phyloP scores from a whole-genome alignment of 148 eudicot species.

The Heliosperma pusillum region DNA sequence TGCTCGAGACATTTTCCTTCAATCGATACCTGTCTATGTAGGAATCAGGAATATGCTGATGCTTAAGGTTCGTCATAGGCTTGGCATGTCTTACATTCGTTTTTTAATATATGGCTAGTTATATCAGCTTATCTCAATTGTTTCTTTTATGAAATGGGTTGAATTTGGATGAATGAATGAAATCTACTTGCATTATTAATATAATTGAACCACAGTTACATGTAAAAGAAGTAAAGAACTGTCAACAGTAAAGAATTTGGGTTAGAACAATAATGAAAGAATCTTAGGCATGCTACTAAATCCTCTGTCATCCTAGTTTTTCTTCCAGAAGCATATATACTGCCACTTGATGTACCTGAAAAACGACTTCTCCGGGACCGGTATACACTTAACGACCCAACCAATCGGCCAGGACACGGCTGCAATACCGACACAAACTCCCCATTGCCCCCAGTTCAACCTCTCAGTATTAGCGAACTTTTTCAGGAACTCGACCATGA shows the following conservation, averaged over 20 bases:
- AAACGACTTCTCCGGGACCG: slow-evolving; percentile 28
- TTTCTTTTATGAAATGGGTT: too few species aligned
- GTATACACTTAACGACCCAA: slow-evolving; percentile 32
- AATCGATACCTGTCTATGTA: too few species aligned
- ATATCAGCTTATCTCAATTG: too few species aligned
- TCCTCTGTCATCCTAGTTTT: slow-evolving; percentile 3
- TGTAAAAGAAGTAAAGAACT: too few species aligned
- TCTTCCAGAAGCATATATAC: slow-evolving; percentile 8
- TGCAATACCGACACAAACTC: slow-evolving; percentile 28
- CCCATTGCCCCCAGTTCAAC: slow-evolving; percentile 35
- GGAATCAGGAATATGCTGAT: too few species aligned
- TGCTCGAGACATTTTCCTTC: too few species aligned
- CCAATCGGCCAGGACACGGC: slow-evolving; percentile 29
- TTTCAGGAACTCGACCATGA: slow-evolving; percentile 37
- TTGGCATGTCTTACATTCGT: too few species aligned
- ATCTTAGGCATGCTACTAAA: background rate
- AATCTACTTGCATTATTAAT: too few species aligned
- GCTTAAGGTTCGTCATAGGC: too few species aligned
- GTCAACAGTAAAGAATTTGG: background rate
- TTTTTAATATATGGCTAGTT: too few species aligned
- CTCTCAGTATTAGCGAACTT: slow-evolving; percentile 35
- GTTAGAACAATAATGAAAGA: background rate
- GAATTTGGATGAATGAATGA: too few species aligned
- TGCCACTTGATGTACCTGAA: slow-evolving; percentile 29
- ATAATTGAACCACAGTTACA: too few species aligned